Evolutionary conservation across 2,329 filamentous ascomycete species (phyloP), one percentile per base, ranked within the genome.

Genomic region (Purpureocillium takamizusanense): DNA sequence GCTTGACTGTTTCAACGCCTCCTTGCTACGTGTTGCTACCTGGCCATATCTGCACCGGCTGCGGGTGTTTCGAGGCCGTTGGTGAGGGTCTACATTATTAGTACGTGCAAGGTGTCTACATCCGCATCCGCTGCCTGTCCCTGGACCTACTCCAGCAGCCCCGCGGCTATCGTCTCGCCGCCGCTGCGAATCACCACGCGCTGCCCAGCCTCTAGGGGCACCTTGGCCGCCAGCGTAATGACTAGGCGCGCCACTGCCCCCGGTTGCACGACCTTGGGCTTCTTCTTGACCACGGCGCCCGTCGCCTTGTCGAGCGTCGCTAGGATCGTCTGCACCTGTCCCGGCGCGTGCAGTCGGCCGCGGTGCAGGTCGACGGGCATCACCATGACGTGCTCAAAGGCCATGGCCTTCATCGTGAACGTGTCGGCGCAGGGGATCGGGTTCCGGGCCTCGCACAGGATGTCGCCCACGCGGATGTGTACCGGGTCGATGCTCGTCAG

Each of bases 331-430:
- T 72, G 70, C 31, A 98, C 83, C 35, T 76, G 75, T 0, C 85
- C 92, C 1, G 86, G 73, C 0, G 81, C 78, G 57, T 95, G 85
- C 36, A 97, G 63, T 8, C 88, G 74, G 0, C 92, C 92, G 15
- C 87, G 72, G 57, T 95, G 89, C 8, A 98, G 78, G 52, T 97
- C 90, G 9, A 97, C 77, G 17, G 78, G 77, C 77, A 90, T 92
- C 0, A 90, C 90, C 62, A 89, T 82, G 13, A 98, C 63, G 45
- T 90, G 82, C 43, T 95, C 87, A 52, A 97, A 94, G 0, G 89
- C 87, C 40, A 95, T 72, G 10, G 92, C 79, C 60, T 94, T 94
- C 43, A 84, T 78, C 2, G 77, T 86, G 51, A 97, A 89, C 0
- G 69, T 74, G 41, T 82, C 83, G 42, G 86, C 68, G 42, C 83